Evolutionary conservation across 192 early-diverging fungal genomes (phyloP).

Genomic region (Ambispora gerdemannii): DNA sequence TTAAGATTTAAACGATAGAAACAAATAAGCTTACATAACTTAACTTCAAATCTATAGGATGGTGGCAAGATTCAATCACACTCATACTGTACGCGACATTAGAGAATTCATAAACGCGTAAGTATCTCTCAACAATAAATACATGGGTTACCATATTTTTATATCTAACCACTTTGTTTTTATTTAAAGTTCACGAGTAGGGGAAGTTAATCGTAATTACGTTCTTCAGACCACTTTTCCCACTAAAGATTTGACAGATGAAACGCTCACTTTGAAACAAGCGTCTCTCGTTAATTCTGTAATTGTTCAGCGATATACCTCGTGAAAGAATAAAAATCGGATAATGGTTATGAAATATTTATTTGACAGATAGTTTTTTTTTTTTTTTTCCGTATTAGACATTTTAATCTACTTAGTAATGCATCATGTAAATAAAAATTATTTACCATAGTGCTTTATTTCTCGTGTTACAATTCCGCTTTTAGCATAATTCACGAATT

Average conservation of each 20-base stretch:
- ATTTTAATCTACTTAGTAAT: no score
- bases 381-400: no score
- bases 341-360: no score
- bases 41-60: conserved; percentile 41
- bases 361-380: no score
- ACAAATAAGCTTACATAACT: background rate
- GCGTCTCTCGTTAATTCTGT: conserved; percentile 86
- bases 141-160: background rate
- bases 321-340: no score
- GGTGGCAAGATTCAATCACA: conserved; percentile 88
- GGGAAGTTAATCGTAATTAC: conserved; percentile 60
- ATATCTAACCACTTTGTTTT: background rate
- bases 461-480: no score
- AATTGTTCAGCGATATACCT: conserved; percentile 71
- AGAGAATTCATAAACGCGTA: conserved; percentile 71
- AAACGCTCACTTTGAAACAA: conserved; percentile 67
- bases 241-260: conserved; percentile 71
- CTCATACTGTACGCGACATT: conserved; percentile 85
- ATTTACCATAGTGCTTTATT: no score
- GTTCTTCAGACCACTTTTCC: conserved; percentile 86
- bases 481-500: no score
- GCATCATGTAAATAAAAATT: no score
- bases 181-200: conserved; percentile 53
- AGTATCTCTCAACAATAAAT: conserved; percentile 3
- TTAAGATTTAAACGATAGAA: conserved; percentile 19